Base-by-base conservation (phyloP, 139 green algal genomes). In the Chlamydomonas eustigma region DNA sequence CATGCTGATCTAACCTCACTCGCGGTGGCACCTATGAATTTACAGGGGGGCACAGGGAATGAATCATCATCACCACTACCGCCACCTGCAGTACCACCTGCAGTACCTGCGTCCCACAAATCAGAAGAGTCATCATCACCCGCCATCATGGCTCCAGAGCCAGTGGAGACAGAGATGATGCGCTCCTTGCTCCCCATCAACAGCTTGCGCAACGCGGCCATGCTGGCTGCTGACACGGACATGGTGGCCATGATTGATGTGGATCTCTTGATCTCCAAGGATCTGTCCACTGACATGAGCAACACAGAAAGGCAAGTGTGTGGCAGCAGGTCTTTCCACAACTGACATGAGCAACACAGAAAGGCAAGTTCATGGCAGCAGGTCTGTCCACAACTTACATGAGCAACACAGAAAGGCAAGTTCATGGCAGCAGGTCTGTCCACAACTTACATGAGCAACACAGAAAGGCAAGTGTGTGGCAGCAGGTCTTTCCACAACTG, bases 171-270 rank as follows among this genome's bases (percentile, higher is more conserved):
- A n/a, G 69, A 76, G 1, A 37, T 82, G 33, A 76, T 89, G 80
- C 22, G 12, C 5, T 34, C 50, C 2, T 58, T 89, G 65, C 77
- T 89, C 44, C 84, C 84, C 51, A 86, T 89, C 79, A 89, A 89
- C 37, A 74, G 51, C 1, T 71, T 89, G 71, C 70, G 84, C 18
- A 86, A 89, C 52, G 74, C 80, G 5, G 84, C 79, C 5, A 34
- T 89, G 74, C 70, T 89, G 71, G 63, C 80, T 30, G 74, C 75
- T 0, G 6, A 63, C 37, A 86, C 76, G 2, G 74, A 74, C 38
- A 73, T 87, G 75, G 76, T 83, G 63, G 77, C 77, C 51, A 83
- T 89, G 81, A 72, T 84, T 34, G 84, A 87, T 44, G 81, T 84
- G 36, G 84, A 87, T 71, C 71, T 89, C 50, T 75, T 84, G 36